Evolutionary conservation across 176 grass and related monocot genomes (phyloP).

Genomic region (Eragrostis curvula): DNA sequence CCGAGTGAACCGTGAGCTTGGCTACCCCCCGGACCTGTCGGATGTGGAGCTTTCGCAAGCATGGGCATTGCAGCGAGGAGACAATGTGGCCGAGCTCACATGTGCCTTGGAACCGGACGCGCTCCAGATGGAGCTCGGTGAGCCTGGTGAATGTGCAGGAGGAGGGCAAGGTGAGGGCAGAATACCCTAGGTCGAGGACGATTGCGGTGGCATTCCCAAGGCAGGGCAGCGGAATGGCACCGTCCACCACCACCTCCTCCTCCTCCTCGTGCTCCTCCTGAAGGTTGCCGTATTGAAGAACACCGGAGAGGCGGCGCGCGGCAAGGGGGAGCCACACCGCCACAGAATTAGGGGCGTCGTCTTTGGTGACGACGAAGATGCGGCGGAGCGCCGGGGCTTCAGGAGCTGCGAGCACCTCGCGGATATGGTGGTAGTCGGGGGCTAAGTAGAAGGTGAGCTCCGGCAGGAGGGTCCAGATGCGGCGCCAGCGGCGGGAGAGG

Average conservation of each 20-base stretch:
- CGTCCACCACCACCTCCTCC: background rate
- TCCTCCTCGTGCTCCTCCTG: background rate
- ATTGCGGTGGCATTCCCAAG: conserved; percentile 7
- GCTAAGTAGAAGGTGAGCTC: background rate
- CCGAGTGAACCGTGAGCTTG: background rate
- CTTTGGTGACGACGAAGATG: background rate
- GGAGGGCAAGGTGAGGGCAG: background rate
- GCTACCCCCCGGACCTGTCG: background rate
- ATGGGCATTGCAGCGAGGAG: background rate
- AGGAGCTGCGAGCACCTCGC: background rate
- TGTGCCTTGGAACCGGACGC: background rate
- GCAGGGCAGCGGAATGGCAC: conserved; percentile 20
- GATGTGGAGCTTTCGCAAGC: background rate
- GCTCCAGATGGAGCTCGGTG: background rate
- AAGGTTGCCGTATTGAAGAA: background rate
- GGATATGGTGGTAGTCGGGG: background rate
- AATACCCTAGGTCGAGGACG: background rate
- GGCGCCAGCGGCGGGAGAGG: conserved; percentile 39
- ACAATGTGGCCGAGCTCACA: conserved; percentile 4
- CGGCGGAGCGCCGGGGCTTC: background rate
- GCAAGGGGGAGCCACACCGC: conserved; percentile 38
- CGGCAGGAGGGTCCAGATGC: conserved; percentile 25
- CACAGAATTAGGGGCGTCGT: background rate
- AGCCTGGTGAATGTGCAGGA: background rate
- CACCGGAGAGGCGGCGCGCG: conserved; percentile 21